These are phyloP conservation scores for Chenopodium formosanum DNA, from an alignment of 148 eudicot genomes.

Conservation along the genomic window DNA sequence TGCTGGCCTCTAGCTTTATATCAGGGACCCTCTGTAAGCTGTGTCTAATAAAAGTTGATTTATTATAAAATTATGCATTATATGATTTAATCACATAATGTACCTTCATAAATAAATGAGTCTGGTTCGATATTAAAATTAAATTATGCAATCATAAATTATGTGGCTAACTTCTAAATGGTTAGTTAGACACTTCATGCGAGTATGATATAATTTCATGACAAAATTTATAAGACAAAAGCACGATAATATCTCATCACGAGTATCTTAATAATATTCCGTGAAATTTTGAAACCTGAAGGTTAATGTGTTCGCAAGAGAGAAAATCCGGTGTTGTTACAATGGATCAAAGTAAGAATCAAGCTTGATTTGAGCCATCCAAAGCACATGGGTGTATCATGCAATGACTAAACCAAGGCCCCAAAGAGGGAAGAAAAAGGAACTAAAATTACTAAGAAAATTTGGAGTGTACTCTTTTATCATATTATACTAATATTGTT, in stretches of 20 bases:
- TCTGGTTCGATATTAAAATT: no score
- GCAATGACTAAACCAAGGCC: background rate
- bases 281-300: no score
- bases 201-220: no score
- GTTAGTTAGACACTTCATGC: no score
- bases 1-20: background rate
- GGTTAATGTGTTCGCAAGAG: background rate
- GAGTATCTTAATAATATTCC: no score
- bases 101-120: background rate
- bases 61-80: background rate
- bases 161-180: no score
- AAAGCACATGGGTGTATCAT: conserved; percentile 8
- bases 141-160: no score
- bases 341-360: background rate
- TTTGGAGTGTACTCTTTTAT: background rate
- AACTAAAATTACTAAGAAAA: background rate
- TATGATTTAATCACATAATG: background rate
- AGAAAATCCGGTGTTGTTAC: background rate
- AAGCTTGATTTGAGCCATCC: background rate
- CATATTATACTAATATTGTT: background rate
- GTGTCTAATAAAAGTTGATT: background rate
- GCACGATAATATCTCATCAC: no score
- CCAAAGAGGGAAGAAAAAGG: background rate
- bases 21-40: background rate
- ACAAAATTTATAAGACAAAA: no score